Percentiles rank a stretch among this genome's conserved stretches.
phyloP scores from a whole-genome alignment of 768 basidiomycete species.

The Dioszegia crocea region DNA sequence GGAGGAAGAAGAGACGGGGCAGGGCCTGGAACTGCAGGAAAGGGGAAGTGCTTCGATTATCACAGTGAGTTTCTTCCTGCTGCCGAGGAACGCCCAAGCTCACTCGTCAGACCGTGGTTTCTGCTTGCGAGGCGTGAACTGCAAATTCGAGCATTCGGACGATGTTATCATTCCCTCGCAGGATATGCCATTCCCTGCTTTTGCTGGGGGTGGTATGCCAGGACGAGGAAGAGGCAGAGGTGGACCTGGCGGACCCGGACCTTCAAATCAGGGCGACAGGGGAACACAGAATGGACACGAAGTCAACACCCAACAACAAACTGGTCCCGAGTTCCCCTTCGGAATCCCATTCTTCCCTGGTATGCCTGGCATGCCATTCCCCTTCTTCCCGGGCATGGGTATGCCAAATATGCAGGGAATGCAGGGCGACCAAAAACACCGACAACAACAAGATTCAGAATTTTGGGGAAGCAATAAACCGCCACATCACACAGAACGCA shows the following conservation, averaged over 20 bases:
- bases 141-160: slow-evolving; percentile 89
- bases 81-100: slow-evolving; percentile 14
- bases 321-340: slow-evolving; percentile 19
- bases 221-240: slow-evolving; percentile 33
- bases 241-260: slow-evolving; percentile 13
- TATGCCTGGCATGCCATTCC: slow-evolving; percentile 5
- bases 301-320: background rate
- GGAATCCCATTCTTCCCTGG: slow-evolving; percentile 20
- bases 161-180: slow-evolving; percentile 63
- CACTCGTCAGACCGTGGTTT: slow-evolving; percentile 70
- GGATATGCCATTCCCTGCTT: slow-evolving; percentile 42
- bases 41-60: slow-evolving; percentile 80
- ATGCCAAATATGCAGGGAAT: background rate
- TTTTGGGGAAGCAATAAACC: slow-evolving; percentile 41
- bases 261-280: slow-evolving; percentile 1
- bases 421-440: slow-evolving; percentile 49
- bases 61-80: slow-evolving; percentile 62
- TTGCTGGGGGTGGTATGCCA: slow-evolving; percentile 16
- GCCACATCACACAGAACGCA: slow-evolving; percentile 31
- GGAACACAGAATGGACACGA: slow-evolving; percentile 3
- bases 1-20: slow-evolving; percentile 22
- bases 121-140: slow-evolving; percentile 79
- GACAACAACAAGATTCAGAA: slow-evolving; percentile 61
- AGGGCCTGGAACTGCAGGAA: background rate
- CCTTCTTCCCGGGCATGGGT: slow-evolving; percentile 8